Conservation (phyloP, 257 asterid genomes). For the Pogostemon cablin region DNA sequence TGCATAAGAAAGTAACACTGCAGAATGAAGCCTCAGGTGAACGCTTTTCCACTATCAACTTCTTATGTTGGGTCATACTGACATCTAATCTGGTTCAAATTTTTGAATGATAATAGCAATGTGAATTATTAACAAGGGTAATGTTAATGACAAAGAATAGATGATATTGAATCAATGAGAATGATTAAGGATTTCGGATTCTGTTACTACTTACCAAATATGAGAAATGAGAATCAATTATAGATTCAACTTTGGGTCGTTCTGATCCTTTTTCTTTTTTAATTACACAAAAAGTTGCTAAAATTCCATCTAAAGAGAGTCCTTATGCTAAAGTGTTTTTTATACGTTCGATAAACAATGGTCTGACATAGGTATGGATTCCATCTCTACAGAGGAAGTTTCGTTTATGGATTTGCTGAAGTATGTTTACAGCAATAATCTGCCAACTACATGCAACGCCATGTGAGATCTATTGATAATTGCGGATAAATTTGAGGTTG, state of each 20-base stretch:
- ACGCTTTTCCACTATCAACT: background rate
- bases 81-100: background rate
- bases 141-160: too few relatives aligned
- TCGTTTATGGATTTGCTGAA: background rate
- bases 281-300: too few relatives aligned
- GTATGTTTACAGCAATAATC: slow-evolving; percentile 63
- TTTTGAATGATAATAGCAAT: too few relatives aligned
- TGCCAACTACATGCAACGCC: slow-evolving; percentile 19
- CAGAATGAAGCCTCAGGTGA: slow-evolving; percentile 33
- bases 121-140: too few relatives aligned
- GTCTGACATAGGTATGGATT: slow-evolving; percentile 1
- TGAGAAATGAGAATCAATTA: too few relatives aligned
- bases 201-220: too few relatives aligned
- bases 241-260: too few relatives aligned
- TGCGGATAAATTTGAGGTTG: background rate
- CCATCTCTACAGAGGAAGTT: slow-evolving; percentile 20
- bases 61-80: background rate
- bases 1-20: background rate
- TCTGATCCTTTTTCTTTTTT: too few relatives aligned
- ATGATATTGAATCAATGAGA: too few relatives aligned
- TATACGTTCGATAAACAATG: background rate
- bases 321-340: too few relatives aligned
- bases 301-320: too few relatives aligned
- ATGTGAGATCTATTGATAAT: background rate
- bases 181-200: too few relatives aligned